Evolutionary conservation across 202 grass and related monocot species (phyloP), one percentile per base, ranked within the genome.

Genomic region (Panicum virgatum): DNA sequence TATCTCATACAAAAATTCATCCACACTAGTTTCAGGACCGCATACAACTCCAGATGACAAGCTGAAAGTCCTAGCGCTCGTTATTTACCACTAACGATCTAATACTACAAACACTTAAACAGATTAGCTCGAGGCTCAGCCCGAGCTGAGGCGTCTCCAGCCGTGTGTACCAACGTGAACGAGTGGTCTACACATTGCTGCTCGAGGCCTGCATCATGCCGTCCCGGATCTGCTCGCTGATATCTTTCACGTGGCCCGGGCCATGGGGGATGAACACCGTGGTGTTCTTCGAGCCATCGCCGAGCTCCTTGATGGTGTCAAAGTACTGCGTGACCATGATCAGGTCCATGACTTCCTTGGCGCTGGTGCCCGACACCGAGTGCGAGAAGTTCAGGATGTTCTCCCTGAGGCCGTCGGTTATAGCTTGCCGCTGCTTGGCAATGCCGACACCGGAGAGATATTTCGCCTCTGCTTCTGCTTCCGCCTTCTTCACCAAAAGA

Each of bases 281-380:
- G n/a, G 96, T 98, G 63, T 90, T 96, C 69, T 91, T 93, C 0
- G 92, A 98, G 6, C 85, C 89, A 36, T 96, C 92, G 2, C 92
- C 92, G 3, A 98, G 92, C 19, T 98, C 92, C 54, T 93, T 96
- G 78, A 98, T 88, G 22, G 96, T 96, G 87, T 98, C 96, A 0
- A 98, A 98, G 84, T 98, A 98, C 62, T 96, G 92, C 0, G 91
- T 98, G 18, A 96, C 85, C 96, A 98, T 96, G 80, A 98, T 98
- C 45, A 96, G 80, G 69, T 98, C 96, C 96, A 98, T 98, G 73
- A 96, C 89, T 72, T 93, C 96, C 68, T 93, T 98, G 3, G 96
- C 92, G 0, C 45, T 83, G 37, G 96, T 92, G 76, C 96, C 92
- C 30, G 90, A 86, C 62, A 94, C 63, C 0, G 68, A 80, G 44